Conservation (phyloP, 352 stramenopile species). For the Vaucheria bursata region DNA sequence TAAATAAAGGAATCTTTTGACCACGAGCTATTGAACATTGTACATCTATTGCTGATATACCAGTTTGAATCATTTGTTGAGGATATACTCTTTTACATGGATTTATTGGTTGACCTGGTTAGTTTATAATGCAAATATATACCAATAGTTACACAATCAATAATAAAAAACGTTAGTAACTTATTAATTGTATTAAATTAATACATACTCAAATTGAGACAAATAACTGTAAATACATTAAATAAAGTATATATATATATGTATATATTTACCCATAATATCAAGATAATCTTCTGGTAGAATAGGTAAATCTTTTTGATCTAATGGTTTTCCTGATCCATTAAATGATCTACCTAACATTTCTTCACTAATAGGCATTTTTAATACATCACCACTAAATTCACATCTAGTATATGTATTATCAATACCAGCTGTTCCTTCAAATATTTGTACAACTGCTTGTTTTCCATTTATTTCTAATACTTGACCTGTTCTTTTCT, state of each 20-base stretch:
- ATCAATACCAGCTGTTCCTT: conserved; percentile 96
- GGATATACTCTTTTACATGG: conserved; percentile 95
- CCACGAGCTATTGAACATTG: conserved; percentile 99
- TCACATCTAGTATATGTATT: conserved; percentile 94
- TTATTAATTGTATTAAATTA: too few species aligned
- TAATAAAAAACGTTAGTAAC: too few species aligned
- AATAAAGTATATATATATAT: too few species aligned
- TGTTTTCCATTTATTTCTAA: conserved; percentile 93
- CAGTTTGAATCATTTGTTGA: conserved; percentile 98
- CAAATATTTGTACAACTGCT: conserved; percentile 91
- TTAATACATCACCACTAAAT: conserved; percentile 97
- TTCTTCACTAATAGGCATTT: conserved; percentile 98
- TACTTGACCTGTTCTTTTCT: conserved; percentile 76
- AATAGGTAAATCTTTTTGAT: conserved; percentile 87
- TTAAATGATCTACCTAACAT: conserved; percentile 69
- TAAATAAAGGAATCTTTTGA: conserved; percentile 99
- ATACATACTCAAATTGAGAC: too few species aligned
- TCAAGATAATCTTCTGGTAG: conserved; percentile 96
- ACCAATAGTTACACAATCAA: too few species aligned
- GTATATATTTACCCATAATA: conserved; percentile 96
- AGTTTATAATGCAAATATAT: too few species aligned
- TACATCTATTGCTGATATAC: conserved; percentile 98
- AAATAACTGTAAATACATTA: too few species aligned
- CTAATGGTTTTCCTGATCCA: conserved; percentile 93
- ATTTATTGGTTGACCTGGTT: conserved; percentile 99